Base-by-base conservation (phyloP, 2,329 filamentous ascomycete genomes). In the Tolypocladium inflatum region DNA sequence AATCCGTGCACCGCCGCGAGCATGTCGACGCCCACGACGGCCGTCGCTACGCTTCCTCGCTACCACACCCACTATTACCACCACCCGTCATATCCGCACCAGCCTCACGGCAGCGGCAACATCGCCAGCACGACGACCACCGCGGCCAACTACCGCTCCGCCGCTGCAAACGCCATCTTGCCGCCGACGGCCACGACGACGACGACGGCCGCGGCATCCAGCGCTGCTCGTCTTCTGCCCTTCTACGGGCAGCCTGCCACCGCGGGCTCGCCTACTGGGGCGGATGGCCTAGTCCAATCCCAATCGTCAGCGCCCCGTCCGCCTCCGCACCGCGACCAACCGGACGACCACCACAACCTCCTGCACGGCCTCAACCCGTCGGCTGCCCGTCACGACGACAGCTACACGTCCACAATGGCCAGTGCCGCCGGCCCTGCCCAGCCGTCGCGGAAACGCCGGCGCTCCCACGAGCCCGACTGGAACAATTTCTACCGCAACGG, bases 21-120 rank as follows among this genome's bases (percentile, higher is more conserved):
- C 67, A 92, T 93, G 89, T 92, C 89, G 79, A 91, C 89, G 66
- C 89, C 89, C 65, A 90, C 88, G 62, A 88, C 86, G 68, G 87
- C 86, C 67, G 88, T 87, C 72, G 86, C 86, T 68, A 88, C 86
- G 65, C 79, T 90, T 69, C 85, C 86, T 70, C 83, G 82, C 67
- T 85, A 87, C 73, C 83, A 85, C 73, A 80, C 82, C 61, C 81
- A 81, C 68, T 84, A 81, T 68, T 84, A 85, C 76, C 85, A 86
- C 77, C 86, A 86, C 68, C 80, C 80, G 53, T 79, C 77, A 61
- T 73, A 78, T 63, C 71, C 77, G 60, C 67, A 80, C 77, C 67
- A 70, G 57, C 68, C 69, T 53, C 68, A 67, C 61, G 62, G 54
- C 50, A 57, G 55, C 56, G 57, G 54, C 57, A 60, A 54, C 65